These are phyloP conservation scores for Zopfochytrium polystomum DNA, from an alignment of 371 early-diverging fungal species.

Conservation along the genomic window DNA sequence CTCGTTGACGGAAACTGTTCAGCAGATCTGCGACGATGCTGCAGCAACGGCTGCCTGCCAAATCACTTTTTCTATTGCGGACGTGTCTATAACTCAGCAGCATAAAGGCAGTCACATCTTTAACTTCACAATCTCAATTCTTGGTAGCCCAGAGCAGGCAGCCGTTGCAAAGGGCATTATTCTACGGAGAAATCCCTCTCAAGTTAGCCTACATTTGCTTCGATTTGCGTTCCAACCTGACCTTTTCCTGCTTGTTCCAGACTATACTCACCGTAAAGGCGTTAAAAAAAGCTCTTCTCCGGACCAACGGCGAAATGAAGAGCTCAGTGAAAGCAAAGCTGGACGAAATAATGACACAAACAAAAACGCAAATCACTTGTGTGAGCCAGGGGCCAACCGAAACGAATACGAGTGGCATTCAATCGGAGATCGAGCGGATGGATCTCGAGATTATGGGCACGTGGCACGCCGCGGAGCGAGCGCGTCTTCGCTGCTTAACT, in stretches of 20 bases:
- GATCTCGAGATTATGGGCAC: constrained; percentile 48
- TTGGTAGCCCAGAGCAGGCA: no score
- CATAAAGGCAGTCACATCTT: no score
- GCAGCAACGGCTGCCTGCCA: no score
- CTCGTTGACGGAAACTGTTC: no score
- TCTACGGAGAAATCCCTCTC: no score
- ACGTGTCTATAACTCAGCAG: no score
- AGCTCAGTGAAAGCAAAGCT: constrained; percentile 31
- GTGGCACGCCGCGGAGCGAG: constrained; percentile 38
- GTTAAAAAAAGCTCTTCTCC: constrained; percentile 28
- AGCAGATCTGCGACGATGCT: no score
- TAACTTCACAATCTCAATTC: no score
- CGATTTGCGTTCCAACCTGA: no score
- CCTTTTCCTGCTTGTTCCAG: constrained; percentile 22
- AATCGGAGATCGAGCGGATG: constrained; percentile 19
- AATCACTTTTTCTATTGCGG: no score
- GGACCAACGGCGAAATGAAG: constrained; percentile 39
- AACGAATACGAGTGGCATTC: constrained; percentile 1
- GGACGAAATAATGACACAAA: constrained; percentile 35
- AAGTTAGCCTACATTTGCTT: no score
- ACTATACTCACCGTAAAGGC: constrained; percentile 36
- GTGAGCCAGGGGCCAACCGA: neutral
- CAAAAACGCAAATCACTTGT: constrained; percentile 45
- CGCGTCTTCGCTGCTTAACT: constrained; percentile 33
- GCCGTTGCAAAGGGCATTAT: no score